A percentile compares a stretch with the other conserved stretches of the same genome.
Conservation (phyloP, 345 rosid species). For the Gossypium arboreum region DNA sequence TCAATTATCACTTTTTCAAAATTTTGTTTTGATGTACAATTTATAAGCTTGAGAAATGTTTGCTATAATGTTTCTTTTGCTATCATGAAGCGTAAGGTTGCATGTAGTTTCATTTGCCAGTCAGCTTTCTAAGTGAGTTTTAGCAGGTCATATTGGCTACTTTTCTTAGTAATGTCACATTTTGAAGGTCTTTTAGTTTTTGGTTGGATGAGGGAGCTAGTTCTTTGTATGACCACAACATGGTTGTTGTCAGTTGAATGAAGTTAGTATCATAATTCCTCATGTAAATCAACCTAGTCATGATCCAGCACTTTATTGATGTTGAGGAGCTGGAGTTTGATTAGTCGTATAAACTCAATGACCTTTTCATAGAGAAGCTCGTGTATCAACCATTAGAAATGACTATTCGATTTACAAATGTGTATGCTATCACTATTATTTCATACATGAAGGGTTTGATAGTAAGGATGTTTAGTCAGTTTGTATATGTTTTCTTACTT, state of each 20-base stretch:
- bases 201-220: not conserved
- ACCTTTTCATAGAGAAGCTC: not conserved
- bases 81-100: not conserved
- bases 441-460: not conserved
- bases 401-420: not conserved
- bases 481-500: not conserved
- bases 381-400: not conserved
- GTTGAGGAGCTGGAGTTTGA: not conserved
- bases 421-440: not conserved
- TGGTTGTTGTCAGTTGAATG: not conserved
- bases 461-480: not conserved
- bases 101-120: not conserved
- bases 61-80: not conserved
- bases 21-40: not conserved
- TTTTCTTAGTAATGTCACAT: not conserved
- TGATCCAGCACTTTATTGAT: not conserved
- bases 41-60: constrained; percentile 2
- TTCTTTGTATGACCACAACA: not conserved
- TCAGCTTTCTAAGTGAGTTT: not conserved
- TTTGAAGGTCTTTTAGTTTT: not conserved
- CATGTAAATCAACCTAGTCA: not conserved
- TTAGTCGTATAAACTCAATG: not conserved
- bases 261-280: not conserved
- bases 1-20: not conserved
- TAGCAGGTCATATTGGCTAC: not conserved